Base-by-base conservation (phyloP, 164 flowering plant species). In the Vitis amurensis region DNA sequence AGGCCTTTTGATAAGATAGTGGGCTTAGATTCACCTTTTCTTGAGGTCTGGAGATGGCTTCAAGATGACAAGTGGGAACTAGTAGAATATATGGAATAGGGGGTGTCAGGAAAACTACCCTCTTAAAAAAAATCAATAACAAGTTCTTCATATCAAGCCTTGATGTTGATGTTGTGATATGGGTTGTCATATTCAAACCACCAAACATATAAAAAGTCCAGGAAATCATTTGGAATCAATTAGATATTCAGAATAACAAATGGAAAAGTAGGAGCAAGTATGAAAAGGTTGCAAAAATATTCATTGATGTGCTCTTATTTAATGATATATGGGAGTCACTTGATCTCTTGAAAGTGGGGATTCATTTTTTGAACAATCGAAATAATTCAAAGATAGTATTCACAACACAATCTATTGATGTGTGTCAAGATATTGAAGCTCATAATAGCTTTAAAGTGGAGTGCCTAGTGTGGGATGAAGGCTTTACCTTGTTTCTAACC, bases 391-490 rank as follows among this genome's bases (percentile, higher is more conserved):
- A 66, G 31, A 8, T 72, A 17, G 16, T 66, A 9, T 61, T 72
- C 55, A 66, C 70, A 0, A 59, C 61, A 16, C 60, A 66, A 15
- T 72, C 55, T 1, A 27, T 50, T 53, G 50, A 61, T 15, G 68
- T 73, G 44, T 77, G 76, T n/a, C 50, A 61, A 2, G 8, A 27
- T 0, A 77, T 77, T 76, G 55, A 37, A 1, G 73, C 69, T n/a
- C 69, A 68, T 9, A 63, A 57, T 12, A 64, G 55, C 8, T 55
- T 72, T 5, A 15, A 59, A 55, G 70, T 73, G 30, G 1, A 44
- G 27, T 53, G 69, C 51, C 59, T 71, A 49, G 7, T 37, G 7
- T 14, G 11, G 9, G 51, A 71, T 4, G 56, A 65, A 31, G 71
- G 71, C 0, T 73, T 73, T 73, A 37, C 55, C 8, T 65, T 77